These are phyloP conservation scores for Prunus mira DNA, from an alignment of 306 rosid species.

Conservation along the genomic window DNA sequence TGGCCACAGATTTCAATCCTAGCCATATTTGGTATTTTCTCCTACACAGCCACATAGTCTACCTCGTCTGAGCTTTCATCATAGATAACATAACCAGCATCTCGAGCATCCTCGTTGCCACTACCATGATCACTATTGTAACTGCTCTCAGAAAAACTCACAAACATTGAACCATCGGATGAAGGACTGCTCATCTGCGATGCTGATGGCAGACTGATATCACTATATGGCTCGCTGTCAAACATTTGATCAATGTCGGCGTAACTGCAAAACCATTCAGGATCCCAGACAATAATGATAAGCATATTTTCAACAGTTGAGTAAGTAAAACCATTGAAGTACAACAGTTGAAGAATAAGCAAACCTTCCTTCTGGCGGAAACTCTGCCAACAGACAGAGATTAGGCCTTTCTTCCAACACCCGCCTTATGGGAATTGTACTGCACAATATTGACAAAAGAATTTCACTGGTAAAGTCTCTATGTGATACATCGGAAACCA, in stretches of 20 bases:
- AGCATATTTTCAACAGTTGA: conserved; percentile 1
- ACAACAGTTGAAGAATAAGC: conserved; percentile 27
- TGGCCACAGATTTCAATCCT: conserved; percentile 31
- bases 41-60: conserved; percentile 54
- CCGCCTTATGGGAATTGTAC: conserved; percentile 65
- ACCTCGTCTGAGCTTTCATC: conserved; percentile 94
- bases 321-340: background rate
- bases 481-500: background rate
- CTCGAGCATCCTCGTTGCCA: conserved; percentile 90
- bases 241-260: conserved; percentile 59
- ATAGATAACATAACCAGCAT: conserved; percentile 46
- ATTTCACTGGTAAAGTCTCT: background rate
- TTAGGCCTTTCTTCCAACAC: conserved; percentile 80
- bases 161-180: conserved; percentile 67
- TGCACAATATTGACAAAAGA: conserved; percentile 39
- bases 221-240: conserved; percentile 67
- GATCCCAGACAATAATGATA: conserved; percentile 18
- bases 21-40: conserved; percentile 16
- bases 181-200: conserved; percentile 67
- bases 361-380: conserved; percentile 94
- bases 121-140: conserved; percentile 91
- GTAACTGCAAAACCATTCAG: conserved; percentile 62
- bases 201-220: conserved; percentile 60
- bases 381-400: conserved; percentile 73
- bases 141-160: conserved; percentile 90